phyloP scores from a whole-genome alignment of 257 asterid species.

The Rauvolfia tetraphylla region DNA sequence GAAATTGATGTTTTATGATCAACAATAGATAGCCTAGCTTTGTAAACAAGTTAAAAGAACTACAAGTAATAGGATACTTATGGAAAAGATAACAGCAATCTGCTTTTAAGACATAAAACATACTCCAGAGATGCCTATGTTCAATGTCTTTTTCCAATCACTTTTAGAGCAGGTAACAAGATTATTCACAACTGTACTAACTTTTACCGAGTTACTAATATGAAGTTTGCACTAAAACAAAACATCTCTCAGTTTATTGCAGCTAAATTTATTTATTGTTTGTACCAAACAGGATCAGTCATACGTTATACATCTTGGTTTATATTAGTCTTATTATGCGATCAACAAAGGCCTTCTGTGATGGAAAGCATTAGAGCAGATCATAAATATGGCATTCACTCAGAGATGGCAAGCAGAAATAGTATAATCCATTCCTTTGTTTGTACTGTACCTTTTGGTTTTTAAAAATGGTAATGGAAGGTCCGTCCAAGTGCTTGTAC shows the following conservation, averaged over 20 bases:
- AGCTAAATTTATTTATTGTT: neutral
- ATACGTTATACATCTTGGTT: neutral
- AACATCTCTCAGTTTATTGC: neutral
- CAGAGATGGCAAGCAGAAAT: neutral
- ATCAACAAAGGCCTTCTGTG: neutral
- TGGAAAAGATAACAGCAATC: too few species aligned
- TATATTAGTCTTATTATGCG: neutral
- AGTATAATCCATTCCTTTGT: neutral
- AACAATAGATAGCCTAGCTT: too few species aligned
- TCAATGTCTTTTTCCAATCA: too few species aligned
- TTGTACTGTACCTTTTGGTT: neutral
- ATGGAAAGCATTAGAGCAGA: neutral
- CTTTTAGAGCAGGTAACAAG: too few species aligned
- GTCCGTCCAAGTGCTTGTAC: neutral
- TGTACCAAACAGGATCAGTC: too few species aligned
- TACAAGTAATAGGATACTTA: too few species aligned
- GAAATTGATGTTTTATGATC: too few species aligned
- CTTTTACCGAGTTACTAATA: too few species aligned
- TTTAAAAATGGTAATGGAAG: neutral
- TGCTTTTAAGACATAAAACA: too few species aligned
- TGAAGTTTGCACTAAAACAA: neutral
- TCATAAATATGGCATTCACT: neutral
- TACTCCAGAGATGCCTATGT: too few species aligned
- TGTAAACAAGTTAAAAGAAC: too few species aligned
- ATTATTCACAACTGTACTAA: too few species aligned